Percentiles rank a stretch among this genome's conserved stretches.
Conservation (phyloP, 495 filamentous ascomycete genomes). For the Penicillium arizonense region DNA sequence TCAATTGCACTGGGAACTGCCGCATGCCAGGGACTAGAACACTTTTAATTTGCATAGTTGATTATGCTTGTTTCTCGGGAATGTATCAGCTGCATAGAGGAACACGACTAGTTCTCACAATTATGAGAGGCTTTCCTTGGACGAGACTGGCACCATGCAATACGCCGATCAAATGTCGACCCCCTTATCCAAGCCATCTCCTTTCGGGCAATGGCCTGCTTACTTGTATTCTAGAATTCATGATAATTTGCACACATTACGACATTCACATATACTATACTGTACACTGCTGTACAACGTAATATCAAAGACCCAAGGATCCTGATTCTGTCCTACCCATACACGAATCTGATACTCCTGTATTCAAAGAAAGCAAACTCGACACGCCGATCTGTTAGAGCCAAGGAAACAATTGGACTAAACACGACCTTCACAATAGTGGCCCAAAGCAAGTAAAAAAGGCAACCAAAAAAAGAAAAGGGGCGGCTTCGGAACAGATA, state of each 20-base stretch:
- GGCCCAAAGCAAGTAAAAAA: background rate
- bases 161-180: constrained; percentile 16
- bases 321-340: constrained; percentile 8
- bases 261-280: background rate
- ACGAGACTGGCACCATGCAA: constrained; percentile 10
- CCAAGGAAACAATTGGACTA: constrained; percentile 3
- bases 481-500: constrained; percentile 4
- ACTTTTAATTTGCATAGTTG: background rate
- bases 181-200: constrained; percentile 3
- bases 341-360: constrained; percentile 2
- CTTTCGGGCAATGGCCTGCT: background rate
- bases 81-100: background rate
- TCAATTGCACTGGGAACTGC: no score
- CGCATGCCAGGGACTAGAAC: constrained; percentile 18
- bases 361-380: background rate
- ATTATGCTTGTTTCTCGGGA: background rate
- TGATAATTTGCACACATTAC: no score
- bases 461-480: background rate
- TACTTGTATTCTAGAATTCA: background rate
- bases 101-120: background rate
- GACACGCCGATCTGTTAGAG: background rate
- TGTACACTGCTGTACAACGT: constrained; percentile 1
- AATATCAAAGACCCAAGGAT: constrained; percentile 3
- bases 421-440: constrained; percentile 4
- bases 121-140: constrained; percentile 10